Conservation (phyloP, 345 rosid genomes). For the Noccaea caerulescens region DNA sequence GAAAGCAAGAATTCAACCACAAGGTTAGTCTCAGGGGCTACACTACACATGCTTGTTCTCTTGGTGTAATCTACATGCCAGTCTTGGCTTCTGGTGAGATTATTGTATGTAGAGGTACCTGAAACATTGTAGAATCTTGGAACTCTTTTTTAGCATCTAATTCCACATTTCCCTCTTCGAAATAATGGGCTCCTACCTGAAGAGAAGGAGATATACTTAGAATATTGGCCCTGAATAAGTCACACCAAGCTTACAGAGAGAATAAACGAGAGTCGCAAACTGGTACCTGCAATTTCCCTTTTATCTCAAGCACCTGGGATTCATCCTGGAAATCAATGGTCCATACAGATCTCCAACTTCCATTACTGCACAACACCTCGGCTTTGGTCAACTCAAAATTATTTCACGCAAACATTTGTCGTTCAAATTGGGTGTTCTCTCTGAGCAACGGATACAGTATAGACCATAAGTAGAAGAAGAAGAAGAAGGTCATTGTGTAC, state of each 20-base stretch:
- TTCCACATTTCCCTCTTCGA: slow-evolving; percentile 99
- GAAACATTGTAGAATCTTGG: slow-evolving; percentile 80
- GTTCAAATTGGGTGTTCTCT: background rate
- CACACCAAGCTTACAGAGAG: slow-evolving; percentile 14
- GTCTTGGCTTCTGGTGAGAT: slow-evolving; percentile 1
- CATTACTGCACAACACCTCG: slow-evolving; percentile 61
- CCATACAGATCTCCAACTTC: slow-evolving; percentile 97
- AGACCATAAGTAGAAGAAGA: slow-evolving; percentile 14
- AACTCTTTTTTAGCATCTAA: slow-evolving; percentile 88
- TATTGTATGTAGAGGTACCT: slow-evolving; percentile 51
- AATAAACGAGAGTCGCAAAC: background rate
- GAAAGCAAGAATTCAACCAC: slow-evolving; percentile 22
- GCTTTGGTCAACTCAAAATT: slow-evolving; percentile 8
- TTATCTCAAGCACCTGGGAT: slow-evolving; percentile 64
- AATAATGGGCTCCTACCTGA: slow-evolving; percentile 97
- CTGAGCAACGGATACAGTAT: background rate
- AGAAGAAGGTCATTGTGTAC: slow-evolving; percentile 39
- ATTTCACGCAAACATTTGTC: background rate
- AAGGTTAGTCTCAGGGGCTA: slow-evolving; percentile 3
- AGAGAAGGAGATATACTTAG: slow-evolving; percentile 15
- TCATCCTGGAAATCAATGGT: slow-evolving; percentile 83
- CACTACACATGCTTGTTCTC: background rate
- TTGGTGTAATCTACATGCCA: background rate
- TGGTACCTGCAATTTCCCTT: slow-evolving; percentile 84
- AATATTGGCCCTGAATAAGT: slow-evolving; percentile 2